Evolutionary conservation across 345 rosid species (phyloP).

Genomic region (Euclidium syriacum): DNA sequence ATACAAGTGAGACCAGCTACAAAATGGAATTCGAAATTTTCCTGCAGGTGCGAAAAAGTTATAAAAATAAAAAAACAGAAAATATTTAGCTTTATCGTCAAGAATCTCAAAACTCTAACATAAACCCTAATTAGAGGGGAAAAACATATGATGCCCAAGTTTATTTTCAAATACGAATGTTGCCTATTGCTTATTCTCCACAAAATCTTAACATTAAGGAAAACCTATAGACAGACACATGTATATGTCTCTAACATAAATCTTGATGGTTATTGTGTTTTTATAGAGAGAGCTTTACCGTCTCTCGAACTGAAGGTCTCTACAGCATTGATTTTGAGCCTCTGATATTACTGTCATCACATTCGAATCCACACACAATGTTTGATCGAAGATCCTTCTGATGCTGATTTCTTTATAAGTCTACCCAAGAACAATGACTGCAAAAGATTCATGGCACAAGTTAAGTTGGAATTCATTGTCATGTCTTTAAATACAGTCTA

Average conservation of each 20-base stretch:
- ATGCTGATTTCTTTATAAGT: slow-evolving; percentile 42
- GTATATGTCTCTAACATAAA: not conserved
- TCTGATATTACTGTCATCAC: slow-evolving; percentile 61
- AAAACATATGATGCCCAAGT: too few relatives aligned
- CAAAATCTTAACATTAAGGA: too few relatives aligned
- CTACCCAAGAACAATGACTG: slow-evolving; percentile 85
- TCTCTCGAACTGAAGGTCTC: slow-evolving; percentile 44
- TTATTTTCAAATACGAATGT: too few relatives aligned
- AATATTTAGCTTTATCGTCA: too few relatives aligned
- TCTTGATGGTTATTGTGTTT: not conserved
- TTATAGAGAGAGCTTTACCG: slow-evolving; percentile 40
- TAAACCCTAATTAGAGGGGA: too few relatives aligned
- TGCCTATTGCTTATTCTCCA: too few relatives aligned
- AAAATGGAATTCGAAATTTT: too few relatives aligned
- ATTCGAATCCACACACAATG: slow-evolving; percentile 68
- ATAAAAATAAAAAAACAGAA: too few relatives aligned
- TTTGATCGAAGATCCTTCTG: slow-evolving; percentile 46
- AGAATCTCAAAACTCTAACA: too few relatives aligned
- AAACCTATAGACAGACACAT: too few relatives aligned
- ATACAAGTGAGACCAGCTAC: too few relatives aligned
- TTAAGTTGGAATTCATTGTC: not conserved
- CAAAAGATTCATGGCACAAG: slow-evolving; percentile 28
- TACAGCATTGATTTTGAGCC: slow-evolving; percentile 43
- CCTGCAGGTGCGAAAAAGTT: too few relatives aligned
- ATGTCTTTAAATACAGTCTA: not conserved